Percentiles rank a stretch among this genome's conserved stretches.
Evolutionary conservation across 108 stramenopile species (phyloP).

Genomic region (Cylindrotheca closterium): DNA sequence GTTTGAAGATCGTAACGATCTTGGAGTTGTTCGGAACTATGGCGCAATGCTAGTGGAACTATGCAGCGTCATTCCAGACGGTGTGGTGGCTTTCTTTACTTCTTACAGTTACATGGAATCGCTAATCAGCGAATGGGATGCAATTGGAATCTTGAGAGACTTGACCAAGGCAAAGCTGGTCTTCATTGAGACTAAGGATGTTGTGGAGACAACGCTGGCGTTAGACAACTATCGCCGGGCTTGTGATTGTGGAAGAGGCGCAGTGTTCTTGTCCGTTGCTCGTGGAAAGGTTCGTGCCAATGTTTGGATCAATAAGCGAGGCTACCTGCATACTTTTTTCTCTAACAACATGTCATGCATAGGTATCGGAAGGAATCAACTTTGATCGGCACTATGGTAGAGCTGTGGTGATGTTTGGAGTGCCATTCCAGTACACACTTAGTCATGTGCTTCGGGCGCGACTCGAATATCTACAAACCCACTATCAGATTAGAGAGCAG

Average conservation of each 20-base stretch:
- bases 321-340: too few species aligned
- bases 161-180: slow-evolving; percentile 93
- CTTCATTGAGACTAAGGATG: slow-evolving; percentile 99
- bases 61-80: slow-evolving; percentile 91
- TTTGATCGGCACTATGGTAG: slow-evolving; percentile 99
- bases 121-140: slow-evolving; percentile 94
- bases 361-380: slow-evolving; percentile 99
- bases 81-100: slow-evolving; percentile 97
- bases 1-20: slow-evolving; percentile 90
- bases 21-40: slow-evolving; percentile 78
- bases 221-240: slow-evolving; percentile 96
- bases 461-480: slow-evolving; percentile 92
- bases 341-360: too few species aligned
- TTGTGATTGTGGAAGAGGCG: slow-evolving; percentile 97
- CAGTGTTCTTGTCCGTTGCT: slow-evolving; percentile 98
- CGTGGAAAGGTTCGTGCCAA: slow-evolving; percentile 87
- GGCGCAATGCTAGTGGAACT: slow-evolving; percentile 91
- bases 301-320: not conserved
- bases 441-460: slow-evolving; percentile 93
- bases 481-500: slow-evolving; percentile 91
- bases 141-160: slow-evolving; percentile 87
- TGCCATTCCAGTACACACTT: slow-evolving; percentile 99
- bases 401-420: slow-evolving; percentile 97
- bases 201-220: slow-evolving; percentile 98
- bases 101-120: slow-evolving; percentile 98